Evolutionary conservation across 352 stramenopile species (phyloP), one percentile per base, ranked within the genome.

Genomic region (Phytopythium oedochilum): DNA sequence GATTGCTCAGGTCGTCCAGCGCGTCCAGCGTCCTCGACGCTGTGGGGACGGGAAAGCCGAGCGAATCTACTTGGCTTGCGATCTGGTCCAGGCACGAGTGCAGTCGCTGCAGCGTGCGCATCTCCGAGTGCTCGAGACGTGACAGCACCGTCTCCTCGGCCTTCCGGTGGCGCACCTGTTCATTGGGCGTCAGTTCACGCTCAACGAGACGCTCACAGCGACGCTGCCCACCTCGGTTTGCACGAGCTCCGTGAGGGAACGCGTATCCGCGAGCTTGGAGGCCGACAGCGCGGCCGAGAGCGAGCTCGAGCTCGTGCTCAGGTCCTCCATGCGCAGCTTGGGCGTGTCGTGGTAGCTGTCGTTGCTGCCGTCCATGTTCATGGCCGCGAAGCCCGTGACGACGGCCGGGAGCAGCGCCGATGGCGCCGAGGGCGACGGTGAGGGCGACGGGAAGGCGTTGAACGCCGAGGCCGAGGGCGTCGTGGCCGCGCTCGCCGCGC

Each of bases 1-100:
- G 40, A 26, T 74, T 86, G 28, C 58, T 64, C 26, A 89, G 58
- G 34, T 88, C 79, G n/a, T 88, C 72, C 1, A 89, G 55, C 0
- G 72, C 66, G 32, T 84, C 72, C 28, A 89, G 31, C 18, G 76
- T 73, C 18, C 65, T 59, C 12, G 75, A 51, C 1, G 68, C 64
- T 3, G 50, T 45, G 3, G 74, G 79, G 9, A 89, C 66, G 0
- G 76, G 63, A 25, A 78, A 86, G 1, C 77, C 79, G 15, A 87
- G 29, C 35, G 63, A 55, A 39, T 85, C 67, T 32, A 89, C 70
- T 23, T 74, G 71, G 12, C 70, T 57, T 0, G 62, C 55, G 38
- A 87, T 68, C 20, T 64, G 55, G 17, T 74, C 64, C 48, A 89
- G 53, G 55, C 67, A 84, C 1, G 43, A 49, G 8, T 84, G 67